phyloP scores from a whole-genome alignment of 1,284 basidiomycete genomes.

The Bondarzewia mesenterica region DNA sequence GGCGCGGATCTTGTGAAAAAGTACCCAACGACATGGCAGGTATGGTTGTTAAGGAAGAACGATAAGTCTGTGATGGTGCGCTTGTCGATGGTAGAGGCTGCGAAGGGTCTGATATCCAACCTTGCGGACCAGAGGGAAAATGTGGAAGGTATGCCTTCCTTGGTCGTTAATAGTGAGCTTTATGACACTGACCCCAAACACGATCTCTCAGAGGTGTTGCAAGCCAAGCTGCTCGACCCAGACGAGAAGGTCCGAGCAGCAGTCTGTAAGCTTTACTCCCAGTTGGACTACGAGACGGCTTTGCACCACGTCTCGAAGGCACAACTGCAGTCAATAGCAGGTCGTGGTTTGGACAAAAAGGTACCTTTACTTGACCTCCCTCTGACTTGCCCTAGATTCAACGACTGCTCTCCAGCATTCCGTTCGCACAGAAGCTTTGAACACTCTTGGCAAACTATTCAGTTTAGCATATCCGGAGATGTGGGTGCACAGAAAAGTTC shows the following conservation, averaged over 20 bases:
- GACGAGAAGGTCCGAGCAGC: constrained; percentile 90
- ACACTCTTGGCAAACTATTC: constrained; percentile 74
- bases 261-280: constrained; percentile 74
- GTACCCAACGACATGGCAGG: constrained; percentile 80
- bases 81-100: constrained; percentile 71
- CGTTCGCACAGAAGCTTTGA: constrained; percentile 82
- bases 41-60: constrained; percentile 76
- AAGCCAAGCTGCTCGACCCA: constrained; percentile 72
- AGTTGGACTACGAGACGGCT: constrained; percentile 86
- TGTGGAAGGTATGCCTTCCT: constrained; percentile 52
- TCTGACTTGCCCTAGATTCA: background rate
- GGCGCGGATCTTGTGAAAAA: constrained; percentile 69
- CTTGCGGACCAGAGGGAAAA: constrained; percentile 62
- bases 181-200: constrained; percentile 5
- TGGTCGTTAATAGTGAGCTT: constrained; percentile 7
- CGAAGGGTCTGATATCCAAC: constrained; percentile 53
- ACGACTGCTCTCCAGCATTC: constrained; percentile 32
- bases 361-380: constrained; percentile 28
- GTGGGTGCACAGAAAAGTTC: constrained; percentile 35
- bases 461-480: constrained; percentile 84
- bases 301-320: constrained; percentile 71
- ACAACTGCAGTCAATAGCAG: constrained; percentile 61
- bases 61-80: constrained; percentile 75
- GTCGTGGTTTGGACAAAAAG: constrained; percentile 82
- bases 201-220: constrained; percentile 43